Percentiles rank a stretch among this genome's conserved stretches.
phyloP scores from a whole-genome alignment of 495 filamentous ascomycete genomes.

The Cercophora samala region DNA sequence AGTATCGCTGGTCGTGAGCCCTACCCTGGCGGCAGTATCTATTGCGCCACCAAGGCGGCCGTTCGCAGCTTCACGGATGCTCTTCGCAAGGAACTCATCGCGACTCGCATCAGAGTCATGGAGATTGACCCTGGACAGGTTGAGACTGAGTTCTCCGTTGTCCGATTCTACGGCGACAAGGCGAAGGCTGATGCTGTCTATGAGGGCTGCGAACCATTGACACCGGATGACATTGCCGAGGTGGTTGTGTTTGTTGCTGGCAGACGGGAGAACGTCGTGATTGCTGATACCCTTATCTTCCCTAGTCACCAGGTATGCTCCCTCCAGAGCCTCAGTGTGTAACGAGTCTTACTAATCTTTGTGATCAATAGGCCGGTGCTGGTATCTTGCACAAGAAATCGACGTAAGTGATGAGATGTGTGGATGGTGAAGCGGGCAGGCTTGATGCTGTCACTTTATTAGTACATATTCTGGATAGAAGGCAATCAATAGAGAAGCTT shows the following conservation, averaged over 20 bases:
- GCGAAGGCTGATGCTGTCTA: constrained; percentile 94
- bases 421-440: background rate
- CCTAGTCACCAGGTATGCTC: constrained; percentile 76
- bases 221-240: constrained; percentile 92
- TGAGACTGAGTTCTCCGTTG: constrained; percentile 95
- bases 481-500: background rate
- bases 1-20: constrained; percentile 90
- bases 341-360: background rate
- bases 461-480: background rate
- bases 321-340: background rate
- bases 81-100: constrained; percentile 82
- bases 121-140: constrained; percentile 96
- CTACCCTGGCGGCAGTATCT: constrained; percentile 88
- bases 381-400: constrained; percentile 36
- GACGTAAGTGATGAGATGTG: constrained; percentile 12
- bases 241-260: constrained; percentile 87
- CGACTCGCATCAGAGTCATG: constrained; percentile 81
- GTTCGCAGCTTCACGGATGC: constrained; percentile 86
- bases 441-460: background rate
- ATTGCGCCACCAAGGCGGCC: constrained; percentile 95
- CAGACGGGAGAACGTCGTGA: constrained; percentile 87
- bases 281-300: constrained; percentile 88
- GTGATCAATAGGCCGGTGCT: constrained; percentile 33
- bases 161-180: constrained; percentile 91
- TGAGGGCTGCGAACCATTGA: constrained; percentile 86